Percentiles rank a stretch among this genome's conserved stretches.
These are phyloP conservation scores for Thalassiosira exigua DNA, from an alignment of 352 stramenopile genomes.

Conservation along the genomic window DNA sequence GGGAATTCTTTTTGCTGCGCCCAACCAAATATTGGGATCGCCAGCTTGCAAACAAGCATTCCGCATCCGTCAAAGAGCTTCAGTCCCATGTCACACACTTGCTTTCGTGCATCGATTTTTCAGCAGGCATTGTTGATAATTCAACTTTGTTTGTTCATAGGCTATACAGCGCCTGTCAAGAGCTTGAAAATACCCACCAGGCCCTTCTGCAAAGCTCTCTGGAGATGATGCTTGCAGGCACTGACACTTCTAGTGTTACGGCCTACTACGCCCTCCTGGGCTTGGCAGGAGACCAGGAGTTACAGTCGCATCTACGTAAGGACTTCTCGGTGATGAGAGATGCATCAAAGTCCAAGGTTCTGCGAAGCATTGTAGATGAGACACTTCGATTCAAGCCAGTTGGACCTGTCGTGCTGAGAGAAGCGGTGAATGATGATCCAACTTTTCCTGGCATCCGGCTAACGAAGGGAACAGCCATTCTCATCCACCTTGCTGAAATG, in stretches of 20 bases:
- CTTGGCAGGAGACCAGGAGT: conserved; percentile 8
- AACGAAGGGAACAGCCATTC: conserved; percentile 27
- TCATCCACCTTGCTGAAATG: conserved; percentile 50
- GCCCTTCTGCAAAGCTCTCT: conserved; percentile 24
- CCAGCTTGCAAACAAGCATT: conserved; percentile 20
- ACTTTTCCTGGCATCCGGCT: conserved; percentile 23
- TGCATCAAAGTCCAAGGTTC: conserved; percentile 27
- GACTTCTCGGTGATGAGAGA: conserved; percentile 1
- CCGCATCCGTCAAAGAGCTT: conserved; percentile 12
- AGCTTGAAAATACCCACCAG: conserved; percentile 3
- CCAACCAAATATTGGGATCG: conserved; percentile 11
- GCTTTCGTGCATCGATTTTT: conserved; percentile 10
- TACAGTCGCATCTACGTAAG: conserved; percentile 20
- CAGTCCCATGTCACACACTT: conserved; percentile 31
- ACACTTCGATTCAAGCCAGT: conserved; percentile 50
- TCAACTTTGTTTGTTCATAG: conserved; percentile 22
- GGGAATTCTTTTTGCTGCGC: conserved; percentile 43
- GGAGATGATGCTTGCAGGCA: conserved; percentile 44
- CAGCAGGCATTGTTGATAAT: neutral
- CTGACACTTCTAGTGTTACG: conserved; percentile 38
- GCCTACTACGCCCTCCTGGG: conserved; percentile 34
- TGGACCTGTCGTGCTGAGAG: conserved; percentile 46
- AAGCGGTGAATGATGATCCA: conserved; percentile 36
- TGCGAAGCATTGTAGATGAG: conserved; percentile 38
- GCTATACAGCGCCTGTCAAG: conserved; percentile 15